Conservation (phyloP, 306 rosid genomes). For the Hippophae rhamnoides region DNA sequence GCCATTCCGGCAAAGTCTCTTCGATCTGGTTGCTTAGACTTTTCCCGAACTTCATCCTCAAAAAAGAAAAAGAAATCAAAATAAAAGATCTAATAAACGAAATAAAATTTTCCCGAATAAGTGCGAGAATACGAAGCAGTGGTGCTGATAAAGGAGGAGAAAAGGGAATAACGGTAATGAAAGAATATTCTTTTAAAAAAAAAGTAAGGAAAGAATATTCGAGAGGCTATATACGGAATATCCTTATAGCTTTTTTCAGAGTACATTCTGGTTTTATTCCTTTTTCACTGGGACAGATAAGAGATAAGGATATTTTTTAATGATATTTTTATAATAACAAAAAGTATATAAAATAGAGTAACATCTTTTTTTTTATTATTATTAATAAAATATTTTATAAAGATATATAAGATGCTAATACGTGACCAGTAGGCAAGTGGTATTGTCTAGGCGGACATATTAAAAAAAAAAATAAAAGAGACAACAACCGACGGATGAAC, state of each 20-base stretch:
- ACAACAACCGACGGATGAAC: too few species aligned
- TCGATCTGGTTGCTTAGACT: constrained; percentile 85
- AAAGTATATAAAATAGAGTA: too few species aligned
- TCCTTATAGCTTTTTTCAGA: constrained; percentile 31
- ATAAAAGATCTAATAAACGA: background rate
- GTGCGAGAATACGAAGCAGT: background rate
- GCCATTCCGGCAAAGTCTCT: constrained; percentile 87
- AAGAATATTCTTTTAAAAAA: constrained; percentile 48
- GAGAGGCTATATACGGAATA: constrained; percentile 52
- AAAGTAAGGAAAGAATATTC: constrained; percentile 50
- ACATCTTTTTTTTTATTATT: too few species aligned
- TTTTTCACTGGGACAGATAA: background rate
- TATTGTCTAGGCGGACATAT: too few species aligned
- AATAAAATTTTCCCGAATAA: background rate
- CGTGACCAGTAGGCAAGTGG: too few species aligned
- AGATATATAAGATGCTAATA: too few species aligned
- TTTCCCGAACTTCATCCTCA: constrained; percentile 78
- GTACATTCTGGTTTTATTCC: constrained; percentile 69
- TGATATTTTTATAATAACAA: too few species aligned
- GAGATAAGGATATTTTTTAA: too few species aligned
- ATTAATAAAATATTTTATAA: too few species aligned
- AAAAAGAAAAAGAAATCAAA: too few species aligned
- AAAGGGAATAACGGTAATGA: constrained; percentile 37
- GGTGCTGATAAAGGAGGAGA: background rate
- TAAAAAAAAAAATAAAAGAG: too few species aligned